phyloP scores from a whole-genome alignment of 768 basidiomycete species.

The Boletus fagicola region DNA sequence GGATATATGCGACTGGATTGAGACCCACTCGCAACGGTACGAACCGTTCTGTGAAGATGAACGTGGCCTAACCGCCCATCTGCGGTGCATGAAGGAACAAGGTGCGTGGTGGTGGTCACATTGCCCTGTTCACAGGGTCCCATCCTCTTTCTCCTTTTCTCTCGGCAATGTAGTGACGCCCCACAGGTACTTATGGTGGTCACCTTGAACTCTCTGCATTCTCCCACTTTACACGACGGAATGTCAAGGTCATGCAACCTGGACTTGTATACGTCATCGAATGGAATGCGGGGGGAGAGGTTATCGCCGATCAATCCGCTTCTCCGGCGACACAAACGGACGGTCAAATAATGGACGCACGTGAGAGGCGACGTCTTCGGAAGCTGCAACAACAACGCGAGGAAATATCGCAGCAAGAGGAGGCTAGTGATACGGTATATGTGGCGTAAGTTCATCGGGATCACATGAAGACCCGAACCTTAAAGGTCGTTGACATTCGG shows the following conservation, averaged over 20 bases:
- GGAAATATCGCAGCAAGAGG: slow-evolving; percentile 22
- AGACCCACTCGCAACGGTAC: slow-evolving; percentile 64
- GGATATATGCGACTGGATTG: slow-evolving; percentile 84
- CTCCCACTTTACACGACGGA: slow-evolving; percentile 70
- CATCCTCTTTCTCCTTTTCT: slow-evolving; percentile 11
- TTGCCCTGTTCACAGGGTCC: background rate
- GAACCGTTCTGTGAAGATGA: slow-evolving; percentile 88
- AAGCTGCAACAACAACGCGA: slow-evolving; percentile 38
- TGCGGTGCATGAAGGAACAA: slow-evolving; percentile 75
- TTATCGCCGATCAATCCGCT: slow-evolving; percentile 27
- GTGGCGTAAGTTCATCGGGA: slow-evolving; percentile 67
- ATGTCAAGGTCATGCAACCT: slow-evolving; percentile 92
- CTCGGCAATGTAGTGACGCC: slow-evolving; percentile 13
- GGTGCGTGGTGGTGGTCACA: slow-evolving; percentile 41
- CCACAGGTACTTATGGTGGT: slow-evolving; percentile 81
- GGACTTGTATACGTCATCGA: slow-evolving; percentile 89
- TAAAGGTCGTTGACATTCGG: slow-evolving; percentile 12
- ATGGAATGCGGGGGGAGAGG: slow-evolving; percentile 63
- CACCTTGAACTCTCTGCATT: slow-evolving; percentile 94
- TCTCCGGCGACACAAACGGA: slow-evolving; percentile 29
- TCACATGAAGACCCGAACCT: slow-evolving; percentile 7
- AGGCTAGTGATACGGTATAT: slow-evolving; percentile 54
- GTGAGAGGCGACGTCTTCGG: slow-evolving; percentile 44
- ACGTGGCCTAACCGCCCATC: slow-evolving; percentile 68
- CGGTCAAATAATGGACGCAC: slow-evolving; percentile 31